Percentiles rank a stretch among this genome's conserved stretches.
phyloP scores from a whole-genome alignment of 1,139 yeast species.

The Zygosaccharomyces pseudobailii region DNA sequence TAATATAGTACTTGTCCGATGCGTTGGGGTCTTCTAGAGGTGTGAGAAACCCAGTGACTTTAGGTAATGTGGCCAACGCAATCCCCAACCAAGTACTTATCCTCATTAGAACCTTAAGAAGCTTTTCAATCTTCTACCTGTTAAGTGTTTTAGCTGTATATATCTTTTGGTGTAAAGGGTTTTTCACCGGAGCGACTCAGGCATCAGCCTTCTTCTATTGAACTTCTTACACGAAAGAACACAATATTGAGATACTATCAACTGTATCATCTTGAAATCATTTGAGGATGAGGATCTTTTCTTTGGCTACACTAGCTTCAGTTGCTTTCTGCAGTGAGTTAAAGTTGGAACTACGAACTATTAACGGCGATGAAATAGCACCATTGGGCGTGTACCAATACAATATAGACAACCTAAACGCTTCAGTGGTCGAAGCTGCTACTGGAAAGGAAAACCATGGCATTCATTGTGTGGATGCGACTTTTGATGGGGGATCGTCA shows the following conservation, averaged over 20 bases:
- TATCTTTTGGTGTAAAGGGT: not conserved
- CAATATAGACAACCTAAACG: constrained; percentile 2
- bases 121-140: not conserved
- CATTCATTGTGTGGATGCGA: constrained; percentile 18
- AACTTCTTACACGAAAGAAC: not conserved
- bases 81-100: not conserved
- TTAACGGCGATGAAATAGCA: constrained; percentile 2
- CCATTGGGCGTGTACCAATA: constrained; percentile 12
- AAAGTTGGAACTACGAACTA: constrained; percentile 8
- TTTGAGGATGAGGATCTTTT: not conserved
- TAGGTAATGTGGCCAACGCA: not conserved
- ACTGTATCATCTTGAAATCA: not conserved
- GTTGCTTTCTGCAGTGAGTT: constrained; percentile 8
- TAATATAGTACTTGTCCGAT: constrained; percentile 20
- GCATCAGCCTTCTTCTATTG: not conserved
- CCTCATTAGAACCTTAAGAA: not conserved
- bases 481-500: constrained; percentile 6
- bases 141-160: not conserved
- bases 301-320: not conserved
- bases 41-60: constrained; percentile 9
- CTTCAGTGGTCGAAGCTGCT: constrained; percentile 1
- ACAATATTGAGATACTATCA: not conserved
- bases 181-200: not conserved
- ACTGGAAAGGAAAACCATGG: constrained; percentile 3
- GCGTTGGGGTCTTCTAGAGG: constrained; percentile 25